Percentiles rank a stretch among this genome's conserved stretches.
These are phyloP conservation scores for Arthrocladium fulminans DNA, from an alignment of 2,329 filamentous ascomycete genomes.

Conservation along the genomic window DNA sequence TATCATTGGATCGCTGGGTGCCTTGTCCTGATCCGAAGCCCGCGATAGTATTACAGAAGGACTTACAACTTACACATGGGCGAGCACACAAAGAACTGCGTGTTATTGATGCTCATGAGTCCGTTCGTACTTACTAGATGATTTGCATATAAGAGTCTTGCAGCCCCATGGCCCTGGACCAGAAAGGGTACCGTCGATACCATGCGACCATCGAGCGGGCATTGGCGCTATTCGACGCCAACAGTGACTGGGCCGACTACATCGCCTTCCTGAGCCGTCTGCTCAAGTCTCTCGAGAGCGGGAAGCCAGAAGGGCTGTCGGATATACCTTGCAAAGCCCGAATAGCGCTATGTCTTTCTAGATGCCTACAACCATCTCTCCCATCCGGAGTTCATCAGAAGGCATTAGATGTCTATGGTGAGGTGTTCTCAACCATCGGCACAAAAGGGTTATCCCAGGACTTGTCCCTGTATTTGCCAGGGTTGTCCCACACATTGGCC, in stretches of 20 bases:
- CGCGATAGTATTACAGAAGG: too few relatives aligned
- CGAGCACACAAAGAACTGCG: too few relatives aligned
- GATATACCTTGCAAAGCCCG: constrained; percentile 71
- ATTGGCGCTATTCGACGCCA: constrained; percentile 80
- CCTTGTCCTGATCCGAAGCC: too few relatives aligned
- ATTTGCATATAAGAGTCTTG: not conserved
- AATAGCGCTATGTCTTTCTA: constrained; percentile 82
- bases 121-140: too few relatives aligned
- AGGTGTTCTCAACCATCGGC: constrained; percentile 73
- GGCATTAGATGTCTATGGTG: constrained; percentile 83
- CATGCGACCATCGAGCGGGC: constrained; percentile 79
- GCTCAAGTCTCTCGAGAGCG: constrained; percentile 78
- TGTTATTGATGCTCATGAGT: too few relatives aligned
- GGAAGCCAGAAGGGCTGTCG: constrained; percentile 62
- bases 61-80: too few relatives aligned
- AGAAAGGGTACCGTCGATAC: constrained; percentile 75
- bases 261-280: constrained; percentile 91
- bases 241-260: constrained; percentile 98
- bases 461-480: constrained; percentile 79
- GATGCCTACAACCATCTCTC: constrained; percentile 86
- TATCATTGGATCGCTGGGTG: too few relatives aligned
- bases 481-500: constrained; percentile 77
- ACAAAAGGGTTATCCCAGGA: constrained; percentile 69
- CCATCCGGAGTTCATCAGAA: constrained; percentile 98
- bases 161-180: constrained; percentile 35